Conservation (phyloP, 352 stramenopile species). For the Plasmopara muralis region DNA sequence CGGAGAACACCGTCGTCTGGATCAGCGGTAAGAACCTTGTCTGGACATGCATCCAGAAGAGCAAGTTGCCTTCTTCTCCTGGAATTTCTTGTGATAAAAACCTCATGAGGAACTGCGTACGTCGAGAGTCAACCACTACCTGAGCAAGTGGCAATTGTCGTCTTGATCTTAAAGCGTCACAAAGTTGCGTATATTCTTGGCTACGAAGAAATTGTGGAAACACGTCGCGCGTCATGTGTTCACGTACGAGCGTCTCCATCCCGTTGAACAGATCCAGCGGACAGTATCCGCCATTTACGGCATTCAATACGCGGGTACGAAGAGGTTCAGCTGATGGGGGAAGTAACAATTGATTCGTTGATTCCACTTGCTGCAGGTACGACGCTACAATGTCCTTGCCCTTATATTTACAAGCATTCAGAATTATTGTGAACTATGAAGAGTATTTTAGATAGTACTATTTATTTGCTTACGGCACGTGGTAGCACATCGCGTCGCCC, state of each 20-base stretch:
- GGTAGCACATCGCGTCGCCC: slow-evolving; percentile 39
- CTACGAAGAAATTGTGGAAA: slow-evolving; percentile 46
- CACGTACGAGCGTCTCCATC: slow-evolving; percentile 45
- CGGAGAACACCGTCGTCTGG: slow-evolving; percentile 49
- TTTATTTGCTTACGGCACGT: slow-evolving; percentile 22
- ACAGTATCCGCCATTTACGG: slow-evolving; percentile 24
- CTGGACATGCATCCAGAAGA: slow-evolving; percentile 73
- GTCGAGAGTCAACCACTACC: slow-evolving; percentile 46
- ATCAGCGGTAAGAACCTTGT: slow-evolving; percentile 63
- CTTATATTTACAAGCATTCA: slow-evolving; percentile 10
- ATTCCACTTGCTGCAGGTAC: slow-evolving; percentile 32
- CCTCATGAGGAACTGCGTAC: slow-evolving; percentile 48
- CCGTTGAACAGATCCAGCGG: slow-evolving; percentile 56
- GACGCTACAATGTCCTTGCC: slow-evolving; percentile 38
- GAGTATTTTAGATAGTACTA: not conserved
- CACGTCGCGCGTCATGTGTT: slow-evolving; percentile 39
- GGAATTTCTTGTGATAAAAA: slow-evolving; percentile 34
- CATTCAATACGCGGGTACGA: slow-evolving; percentile 23
- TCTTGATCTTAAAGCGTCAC: slow-evolving; percentile 41
- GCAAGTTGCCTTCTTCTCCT: slow-evolving; percentile 41
- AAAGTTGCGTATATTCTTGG: slow-evolving; percentile 44
- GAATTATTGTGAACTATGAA: slow-evolving; percentile 1
- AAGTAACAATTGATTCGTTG: slow-evolving; percentile 16
- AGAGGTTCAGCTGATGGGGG: slow-evolving; percentile 24
- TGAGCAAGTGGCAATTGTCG: slow-evolving; percentile 58